Percentiles rank a stretch among this genome's conserved stretches.
Evolutionary conservation across 371 early-diverging fungal genomes (phyloP).

Genomic region (Chytridium lagenaria): DNA sequence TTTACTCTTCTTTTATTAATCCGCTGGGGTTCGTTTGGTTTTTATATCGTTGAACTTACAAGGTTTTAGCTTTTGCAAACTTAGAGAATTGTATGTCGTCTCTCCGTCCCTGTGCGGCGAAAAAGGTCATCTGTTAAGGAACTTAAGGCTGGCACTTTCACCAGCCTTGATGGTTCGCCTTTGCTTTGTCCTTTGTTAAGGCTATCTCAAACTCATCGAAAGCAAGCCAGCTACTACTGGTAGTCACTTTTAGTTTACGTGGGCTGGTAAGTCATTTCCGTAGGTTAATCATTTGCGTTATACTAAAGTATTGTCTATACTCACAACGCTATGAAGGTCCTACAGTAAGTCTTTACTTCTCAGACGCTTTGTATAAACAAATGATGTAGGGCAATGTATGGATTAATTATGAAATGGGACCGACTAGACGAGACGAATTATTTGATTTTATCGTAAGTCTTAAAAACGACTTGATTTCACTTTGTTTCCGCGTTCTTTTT

Average conservation of each 20-base stretch:
- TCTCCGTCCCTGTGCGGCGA: constrained; percentile 10
- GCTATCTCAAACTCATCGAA: not conserved
- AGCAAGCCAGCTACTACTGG: not conserved
- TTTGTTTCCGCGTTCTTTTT: too few species aligned
- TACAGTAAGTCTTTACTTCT: not conserved
- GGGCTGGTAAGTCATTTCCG: not conserved
- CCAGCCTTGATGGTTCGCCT: not conserved
- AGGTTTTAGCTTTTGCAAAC: not conserved
- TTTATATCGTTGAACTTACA: not conserved
- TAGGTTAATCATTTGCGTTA: not conserved
- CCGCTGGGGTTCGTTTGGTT: not conserved
- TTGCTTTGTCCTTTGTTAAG: not conserved
- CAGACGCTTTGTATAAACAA: not conserved
- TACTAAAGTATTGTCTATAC: not conserved
- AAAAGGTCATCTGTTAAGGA: not conserved
- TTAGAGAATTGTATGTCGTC: not conserved
- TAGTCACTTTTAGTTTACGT: not conserved
- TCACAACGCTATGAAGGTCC: too few species aligned
- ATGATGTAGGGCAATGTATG: constrained; percentile 5
- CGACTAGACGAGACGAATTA: not conserved
- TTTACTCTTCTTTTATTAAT: constrained; percentile 8
- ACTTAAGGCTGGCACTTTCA: not conserved
- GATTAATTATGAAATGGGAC: constrained; percentile 9
- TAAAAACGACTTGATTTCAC: too few species aligned
- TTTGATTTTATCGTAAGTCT: constrained; percentile 11